Evolutionary conservation across 768 basidiomycete genomes (phyloP), one percentile per base, ranked within the genome.

Genomic region (Naematelia aurantialba): DNA sequence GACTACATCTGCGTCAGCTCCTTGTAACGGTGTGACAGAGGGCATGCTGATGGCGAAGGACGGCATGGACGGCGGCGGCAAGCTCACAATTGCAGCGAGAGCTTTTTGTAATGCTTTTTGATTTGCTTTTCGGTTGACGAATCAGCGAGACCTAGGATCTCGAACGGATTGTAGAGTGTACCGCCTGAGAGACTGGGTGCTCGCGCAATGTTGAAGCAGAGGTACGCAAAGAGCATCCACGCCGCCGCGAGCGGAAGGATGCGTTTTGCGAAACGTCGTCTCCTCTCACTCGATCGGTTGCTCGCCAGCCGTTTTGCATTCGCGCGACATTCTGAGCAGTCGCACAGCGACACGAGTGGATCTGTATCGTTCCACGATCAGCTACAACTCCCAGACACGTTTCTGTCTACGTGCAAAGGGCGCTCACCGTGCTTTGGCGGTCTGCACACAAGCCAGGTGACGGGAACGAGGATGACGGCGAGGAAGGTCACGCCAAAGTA

Each of bases 401-500:
- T n/a, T n/a, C n/a, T n/a, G n/a, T n/a, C n/a, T n/a, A n/a, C n/a
- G n/a, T n/a, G n/a, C n/a, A n/a, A n/a, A n/a, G n/a, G n/a, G n/a
- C n/a, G 10, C 45, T 84, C 83, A 48, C 76, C 74, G 64, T 71
- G 62, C 29, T 55, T 52, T n/a, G 67, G 61, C 17, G 70, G 64
- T 24, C 65, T 66, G 51, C 79, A 44, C 29, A 71, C 59, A 52
- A 80, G 75, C 21, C 84, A 67, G 1, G 91, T 88, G 61, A 88
- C 76, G 0, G 94, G 94, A 31, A 90, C 76, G 59, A 98, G 85
- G 45, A 91, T 70, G 66, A 97, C 82, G 56, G 86, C 85, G 65
- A 97, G 85, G 75, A 96, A 86, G 5, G 91, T 90, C 56, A 98
- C 84, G 60, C 91, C 78, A 78, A 97, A 97, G 80, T 92, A 97